phyloP scores from a whole-genome alignment of 768 basidiomycete genomes.

The Termitomyces sp. region DNA sequence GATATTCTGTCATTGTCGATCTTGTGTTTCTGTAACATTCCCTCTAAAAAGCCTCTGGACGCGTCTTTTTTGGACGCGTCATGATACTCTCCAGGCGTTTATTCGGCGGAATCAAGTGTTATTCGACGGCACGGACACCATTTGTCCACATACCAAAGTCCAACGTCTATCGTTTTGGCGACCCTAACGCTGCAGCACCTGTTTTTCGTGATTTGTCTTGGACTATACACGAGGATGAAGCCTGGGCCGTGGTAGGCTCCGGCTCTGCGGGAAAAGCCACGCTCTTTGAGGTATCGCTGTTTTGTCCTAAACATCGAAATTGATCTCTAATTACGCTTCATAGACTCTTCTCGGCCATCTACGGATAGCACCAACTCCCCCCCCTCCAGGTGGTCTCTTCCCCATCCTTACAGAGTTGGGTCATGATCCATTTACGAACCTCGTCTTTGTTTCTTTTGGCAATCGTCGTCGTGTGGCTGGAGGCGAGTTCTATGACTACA shows the following conservation, averaged over 20 bases:
- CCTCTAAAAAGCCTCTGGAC: background rate
- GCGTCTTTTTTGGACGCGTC: background rate
- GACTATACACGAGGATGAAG: constrained; percentile 56
- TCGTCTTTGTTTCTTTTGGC: constrained; percentile 63
- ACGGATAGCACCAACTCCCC: constrained; percentile 58
- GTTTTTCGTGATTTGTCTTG: constrained; percentile 51
- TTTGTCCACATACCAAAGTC: constrained; percentile 39
- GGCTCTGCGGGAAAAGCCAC: constrained; percentile 57
- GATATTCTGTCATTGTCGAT: background rate
- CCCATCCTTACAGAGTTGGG: constrained; percentile 48
- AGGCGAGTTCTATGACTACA: constrained; percentile 87
- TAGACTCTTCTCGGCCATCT: constrained; percentile 69
- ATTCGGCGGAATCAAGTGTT: background rate
- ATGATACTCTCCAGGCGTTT: background rate
- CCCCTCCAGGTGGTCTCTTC: constrained; percentile 67
- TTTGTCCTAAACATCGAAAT: background rate
- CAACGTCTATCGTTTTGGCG: constrained; percentile 56
- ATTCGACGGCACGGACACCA: constrained; percentile 4
- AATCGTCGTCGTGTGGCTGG: constrained; percentile 51
- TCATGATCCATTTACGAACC: constrained; percentile 41
- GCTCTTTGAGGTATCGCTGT: constrained; percentile 54
- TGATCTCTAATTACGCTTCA: background rate
- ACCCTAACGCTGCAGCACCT: constrained; percentile 39
- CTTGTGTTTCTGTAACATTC: background rate
- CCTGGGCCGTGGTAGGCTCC: constrained; percentile 73